A percentile compares a stretch with the other conserved stretches of the same genome.
These are phyloP conservation scores for Aphanomyces astaci DNA, from an alignment of 352 stramenopile species.

Conservation along the genomic window DNA sequence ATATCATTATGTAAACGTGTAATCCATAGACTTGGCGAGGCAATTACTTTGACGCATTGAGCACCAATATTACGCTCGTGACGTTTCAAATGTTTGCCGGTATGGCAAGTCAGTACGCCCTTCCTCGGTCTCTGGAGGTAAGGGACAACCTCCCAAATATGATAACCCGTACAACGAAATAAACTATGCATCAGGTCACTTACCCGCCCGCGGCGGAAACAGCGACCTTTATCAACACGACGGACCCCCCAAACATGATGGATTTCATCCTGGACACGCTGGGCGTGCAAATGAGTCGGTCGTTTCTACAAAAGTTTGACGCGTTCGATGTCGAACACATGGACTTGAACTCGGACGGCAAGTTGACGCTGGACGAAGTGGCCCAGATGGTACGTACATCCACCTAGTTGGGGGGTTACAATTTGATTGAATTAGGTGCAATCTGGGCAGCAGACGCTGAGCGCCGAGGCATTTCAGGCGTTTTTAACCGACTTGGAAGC, in stretches of 20 bases:
- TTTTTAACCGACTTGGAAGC: constrained; percentile 48
- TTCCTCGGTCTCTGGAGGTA: constrained; percentile 37
- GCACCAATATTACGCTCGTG: constrained; percentile 87
- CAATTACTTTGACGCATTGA: constrained; percentile 92
- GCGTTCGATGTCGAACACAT: constrained; percentile 65
- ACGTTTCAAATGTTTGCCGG: constrained; percentile 66
- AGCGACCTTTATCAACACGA: constrained; percentile 37
- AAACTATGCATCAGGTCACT: constrained; percentile 31
- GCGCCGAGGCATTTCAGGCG: constrained; percentile 30
- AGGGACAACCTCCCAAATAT: constrained; percentile 20
- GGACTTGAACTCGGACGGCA: constrained; percentile 52
- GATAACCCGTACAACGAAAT: too few relatives aligned
- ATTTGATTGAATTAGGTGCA: constrained; percentile 26
- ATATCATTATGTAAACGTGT: too few relatives aligned
- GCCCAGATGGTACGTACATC: constrained; percentile 7
- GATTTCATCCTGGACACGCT: constrained; percentile 55
- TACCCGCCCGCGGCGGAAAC: constrained; percentile 54
- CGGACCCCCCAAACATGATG: constrained; percentile 33
- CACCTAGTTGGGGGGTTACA: too few relatives aligned
- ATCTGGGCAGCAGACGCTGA: constrained; percentile 35
- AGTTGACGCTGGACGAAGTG: constrained; percentile 62
- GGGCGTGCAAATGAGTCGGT: constrained; percentile 47
- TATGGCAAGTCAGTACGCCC: constrained; percentile 22
- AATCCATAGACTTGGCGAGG: constrained; percentile 87
- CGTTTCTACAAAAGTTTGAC: constrained; percentile 57